These are phyloP conservation scores for Trichophyton benhamiae DNA, from an alignment of 2,329 filamentous ascomycete genomes.

Conservation along the genomic window DNA sequence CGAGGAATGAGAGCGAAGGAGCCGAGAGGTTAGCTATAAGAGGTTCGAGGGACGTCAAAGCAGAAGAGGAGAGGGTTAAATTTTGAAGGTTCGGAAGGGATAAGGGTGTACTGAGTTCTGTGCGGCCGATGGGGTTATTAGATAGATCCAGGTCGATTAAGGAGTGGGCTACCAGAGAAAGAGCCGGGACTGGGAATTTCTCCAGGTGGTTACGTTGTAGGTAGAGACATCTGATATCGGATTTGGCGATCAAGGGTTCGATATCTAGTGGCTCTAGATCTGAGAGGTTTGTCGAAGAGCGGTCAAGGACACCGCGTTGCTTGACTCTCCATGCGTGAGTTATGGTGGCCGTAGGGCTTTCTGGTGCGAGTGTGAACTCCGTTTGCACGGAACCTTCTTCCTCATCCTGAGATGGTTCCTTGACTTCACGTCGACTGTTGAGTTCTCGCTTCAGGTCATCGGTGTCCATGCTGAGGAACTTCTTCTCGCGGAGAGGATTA, in stretches of 20 bases:
- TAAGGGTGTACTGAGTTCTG: conserved; percentile 51
- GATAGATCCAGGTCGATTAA: conserved; percentile 62
- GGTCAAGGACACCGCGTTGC: conserved; percentile 46
- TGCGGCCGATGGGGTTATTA: conserved; percentile 54
- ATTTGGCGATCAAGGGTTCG: conserved; percentile 31
- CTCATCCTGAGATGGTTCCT: conserved; percentile 26
- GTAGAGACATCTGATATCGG: conserved; percentile 45
- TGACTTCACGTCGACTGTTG: conserved; percentile 49
- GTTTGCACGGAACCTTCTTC: conserved; percentile 28
- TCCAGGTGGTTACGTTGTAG: conserved; percentile 68
- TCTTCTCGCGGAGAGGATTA: conserved; percentile 85
- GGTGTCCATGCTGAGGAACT: conserved; percentile 66
- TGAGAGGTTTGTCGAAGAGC: conserved; percentile 53
- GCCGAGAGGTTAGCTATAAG: conserved; percentile 58
- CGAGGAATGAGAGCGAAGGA: conserved; percentile 60
- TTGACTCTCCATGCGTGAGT: conserved; percentile 26
- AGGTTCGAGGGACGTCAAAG: conserved; percentile 56
- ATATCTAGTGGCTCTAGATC: conserved; percentile 40
- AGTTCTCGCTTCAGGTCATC: conserved; percentile 70
- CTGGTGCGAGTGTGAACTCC: conserved; percentile 32
- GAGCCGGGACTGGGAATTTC: conserved; percentile 51
- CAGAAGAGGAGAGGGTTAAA: conserved; percentile 62
- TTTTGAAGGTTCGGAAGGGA: conserved; percentile 63
- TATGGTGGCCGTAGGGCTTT: conserved; percentile 27
- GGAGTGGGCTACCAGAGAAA: conserved; percentile 59